Conservation (phyloP, 148 eudicot species). For the Beta vulgaris region DNA sequence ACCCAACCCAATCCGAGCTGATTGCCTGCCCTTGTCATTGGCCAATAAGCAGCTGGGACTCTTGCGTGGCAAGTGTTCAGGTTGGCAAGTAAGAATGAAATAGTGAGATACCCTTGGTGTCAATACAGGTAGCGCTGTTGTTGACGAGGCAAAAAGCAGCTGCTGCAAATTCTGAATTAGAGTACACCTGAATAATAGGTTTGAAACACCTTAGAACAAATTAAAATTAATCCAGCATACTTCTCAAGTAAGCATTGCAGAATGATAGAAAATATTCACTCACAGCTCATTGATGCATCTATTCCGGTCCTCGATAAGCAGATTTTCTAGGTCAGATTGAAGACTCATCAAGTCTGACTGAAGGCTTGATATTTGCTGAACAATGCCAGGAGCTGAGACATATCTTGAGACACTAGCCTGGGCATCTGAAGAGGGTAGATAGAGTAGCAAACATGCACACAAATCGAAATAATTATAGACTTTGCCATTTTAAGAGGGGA, state of each 20-base stretch:
- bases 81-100: not conserved
- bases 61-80: not conserved
- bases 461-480: not conserved
- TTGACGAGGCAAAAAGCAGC: slow-evolving; percentile 87
- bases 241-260: not conserved
- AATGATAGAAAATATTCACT: slow-evolving; percentile 32
- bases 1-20: too few relatives aligned
- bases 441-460: slow-evolving; percentile 1
- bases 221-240: not conserved
- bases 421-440: slow-evolving; percentile 54
- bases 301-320: slow-evolving; percentile 84
- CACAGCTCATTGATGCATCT: slow-evolving; percentile 95
- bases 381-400: slow-evolving; percentile 92
- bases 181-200: slow-evolving; percentile 57
- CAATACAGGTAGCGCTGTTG: slow-evolving; percentile 93
- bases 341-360: slow-evolving; percentile 76
- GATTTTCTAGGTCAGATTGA: slow-evolving; percentile 87
- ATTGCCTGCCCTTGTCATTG: not conserved
- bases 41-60: not conserved
- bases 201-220: slow-evolving; percentile 11
- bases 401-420: slow-evolving; percentile 80
- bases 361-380: slow-evolving; percentile 87
- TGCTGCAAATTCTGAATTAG: slow-evolving; percentile 91
- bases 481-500: not conserved
- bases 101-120: slow-evolving; percentile 69